Evolutionary conservation across 306 rosid species (phyloP).

Genomic region (Inga oerstediana): DNA sequence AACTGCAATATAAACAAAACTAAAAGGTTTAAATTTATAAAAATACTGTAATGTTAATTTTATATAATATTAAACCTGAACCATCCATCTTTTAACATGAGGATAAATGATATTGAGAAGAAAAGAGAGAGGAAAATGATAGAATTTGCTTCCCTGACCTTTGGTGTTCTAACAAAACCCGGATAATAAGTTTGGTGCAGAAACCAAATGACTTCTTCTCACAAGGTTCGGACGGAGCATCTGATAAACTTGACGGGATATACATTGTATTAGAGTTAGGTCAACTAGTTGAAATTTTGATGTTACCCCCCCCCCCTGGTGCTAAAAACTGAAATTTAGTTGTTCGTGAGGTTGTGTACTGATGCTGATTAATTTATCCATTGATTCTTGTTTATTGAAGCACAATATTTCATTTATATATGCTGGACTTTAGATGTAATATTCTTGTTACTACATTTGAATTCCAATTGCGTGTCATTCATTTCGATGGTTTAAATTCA

Average conservation of each 20-base stretch:
- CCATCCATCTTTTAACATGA: no score
- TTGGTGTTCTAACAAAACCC: conserved; percentile 18
- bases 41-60: no score
- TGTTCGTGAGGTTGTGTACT: conserved; percentile 8
- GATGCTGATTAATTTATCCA: neutral
- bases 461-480: neutral
- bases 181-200: no score
- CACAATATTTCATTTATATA: neutral
- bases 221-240: conserved; percentile 42
- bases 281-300: conserved; percentile 44
- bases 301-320: conserved; percentile 29
- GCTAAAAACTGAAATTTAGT: conserved; percentile 8
- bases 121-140: no score
- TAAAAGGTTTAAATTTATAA: no score
- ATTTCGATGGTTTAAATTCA: no score
- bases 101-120: no score
- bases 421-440: conserved; percentile 7
- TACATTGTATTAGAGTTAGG: conserved; percentile 29
- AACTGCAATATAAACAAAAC: no score
- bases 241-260: conserved; percentile 25
- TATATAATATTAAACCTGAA: no score
- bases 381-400: conserved; percentile 11
- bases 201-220: conserved; percentile 40
- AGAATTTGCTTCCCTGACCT: no score
- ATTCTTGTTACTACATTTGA: neutral